A percentile compares a stretch with the other conserved stretches of the same genome.
phyloP scores from a whole-genome alignment of 495 filamentous ascomycete species.

The Podospora didyma region DNA sequence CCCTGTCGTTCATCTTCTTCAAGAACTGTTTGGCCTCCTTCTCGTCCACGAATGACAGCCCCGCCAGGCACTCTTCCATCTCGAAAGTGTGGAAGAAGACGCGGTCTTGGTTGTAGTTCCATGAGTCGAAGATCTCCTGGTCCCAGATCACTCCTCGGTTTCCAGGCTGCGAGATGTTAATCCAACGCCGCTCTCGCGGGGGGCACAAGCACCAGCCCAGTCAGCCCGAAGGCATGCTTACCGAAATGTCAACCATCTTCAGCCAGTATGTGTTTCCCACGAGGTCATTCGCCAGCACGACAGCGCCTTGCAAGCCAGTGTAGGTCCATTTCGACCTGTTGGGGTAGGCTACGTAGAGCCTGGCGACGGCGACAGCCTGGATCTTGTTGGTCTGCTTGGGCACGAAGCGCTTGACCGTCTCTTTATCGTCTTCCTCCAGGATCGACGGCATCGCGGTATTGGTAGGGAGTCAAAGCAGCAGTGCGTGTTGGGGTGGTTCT shows the following conservation, averaged over 20 bases:
- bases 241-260: conserved; percentile 94
- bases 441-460: conserved; percentile 73
- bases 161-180: conserved; percentile 53
- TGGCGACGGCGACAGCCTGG: conserved; percentile 85
- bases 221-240: conserved; percentile 42
- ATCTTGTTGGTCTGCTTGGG: conserved; percentile 95
- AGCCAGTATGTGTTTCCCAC: conserved; percentile 96
- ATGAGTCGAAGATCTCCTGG: conserved; percentile 93
- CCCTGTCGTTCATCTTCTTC: conserved; percentile 90
- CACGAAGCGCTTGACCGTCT: conserved; percentile 85
- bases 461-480: conserved; percentile 4
- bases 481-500: not conserved
- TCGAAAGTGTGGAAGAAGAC: conserved; percentile 98
- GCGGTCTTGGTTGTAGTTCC: conserved; percentile 91
- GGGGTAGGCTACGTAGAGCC: conserved; percentile 91
- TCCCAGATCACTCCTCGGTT: conserved; percentile 95
- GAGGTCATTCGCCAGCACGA: conserved; percentile 88
- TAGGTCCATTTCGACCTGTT: conserved; percentile 85
- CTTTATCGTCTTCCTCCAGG: conserved; percentile 85
- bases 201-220: not conserved
- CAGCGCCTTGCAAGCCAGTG: conserved; percentile 88
- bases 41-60: conserved; percentile 88
- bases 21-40: conserved; percentile 93
- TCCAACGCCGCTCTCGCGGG: not conserved
- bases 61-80: conserved; percentile 84